phyloP scores from a whole-genome alignment of 306 rosid genomes.

The Cucumis sativus region DNA sequence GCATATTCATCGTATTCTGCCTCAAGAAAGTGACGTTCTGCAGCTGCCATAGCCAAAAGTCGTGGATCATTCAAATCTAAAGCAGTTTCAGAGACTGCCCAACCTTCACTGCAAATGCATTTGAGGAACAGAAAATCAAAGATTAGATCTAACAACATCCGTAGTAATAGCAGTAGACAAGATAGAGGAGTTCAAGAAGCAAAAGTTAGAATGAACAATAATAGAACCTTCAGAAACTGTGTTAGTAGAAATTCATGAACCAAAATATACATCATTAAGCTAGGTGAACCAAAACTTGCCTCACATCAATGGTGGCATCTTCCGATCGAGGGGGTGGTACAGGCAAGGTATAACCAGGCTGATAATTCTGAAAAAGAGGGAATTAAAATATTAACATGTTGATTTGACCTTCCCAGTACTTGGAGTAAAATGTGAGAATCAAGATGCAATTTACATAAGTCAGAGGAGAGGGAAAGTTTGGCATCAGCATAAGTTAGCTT shows the following conservation, averaged over 20 bases:
- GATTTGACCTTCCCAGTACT: background rate
- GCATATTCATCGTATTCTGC: conserved; percentile 94
- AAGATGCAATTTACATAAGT: background rate
- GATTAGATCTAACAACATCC: background rate
- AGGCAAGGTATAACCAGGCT: conserved; percentile 80
- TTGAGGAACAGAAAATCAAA: conserved; percentile 4
- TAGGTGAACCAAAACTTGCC: conserved; percentile 30
- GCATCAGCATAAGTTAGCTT: background rate
- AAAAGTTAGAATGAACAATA: background rate
- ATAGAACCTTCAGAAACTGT: background rate
- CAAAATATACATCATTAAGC: background rate
- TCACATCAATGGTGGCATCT: conserved; percentile 80
- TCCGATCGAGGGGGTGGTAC: conserved; percentile 61
- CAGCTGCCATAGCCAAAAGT: conserved; percentile 85
- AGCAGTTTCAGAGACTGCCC: conserved; percentile 93
- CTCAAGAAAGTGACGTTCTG: conserved; percentile 81
- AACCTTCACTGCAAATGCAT: conserved; percentile 54
- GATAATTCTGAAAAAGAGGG: conserved; percentile 49
- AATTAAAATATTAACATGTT: background rate
- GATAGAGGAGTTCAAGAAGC: background rate
- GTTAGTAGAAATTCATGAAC: background rate
- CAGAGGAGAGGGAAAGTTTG: background rate
- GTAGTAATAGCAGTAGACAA: background rate
- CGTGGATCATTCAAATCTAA: conserved; percentile 94
- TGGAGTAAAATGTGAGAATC: background rate